Evolutionary conservation across 2,329 filamentous ascomycete species (phyloP), one percentile per base, ranked within the genome.

Genomic region (Xenoacremonium recifei): DNA sequence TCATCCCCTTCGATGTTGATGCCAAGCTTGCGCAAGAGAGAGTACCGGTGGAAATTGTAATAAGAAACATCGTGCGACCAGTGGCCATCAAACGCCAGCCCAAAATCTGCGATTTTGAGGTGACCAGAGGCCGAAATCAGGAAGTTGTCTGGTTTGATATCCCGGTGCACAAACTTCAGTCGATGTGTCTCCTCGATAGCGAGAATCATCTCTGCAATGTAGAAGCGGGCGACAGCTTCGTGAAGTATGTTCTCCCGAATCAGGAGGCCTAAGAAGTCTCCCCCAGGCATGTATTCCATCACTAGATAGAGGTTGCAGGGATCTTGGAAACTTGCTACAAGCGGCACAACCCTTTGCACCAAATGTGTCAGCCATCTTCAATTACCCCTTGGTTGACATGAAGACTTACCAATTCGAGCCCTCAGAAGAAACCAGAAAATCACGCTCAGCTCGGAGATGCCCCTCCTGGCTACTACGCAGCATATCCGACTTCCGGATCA

Each of bases 271-370:
- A 99, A 75, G 53, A 99, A 97, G 62, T 99, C 92, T 0, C 93
- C 92, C 0, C 92, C 93, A 3, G 95, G 85, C 89, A 96, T 96
- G 61, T 95, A 99, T 45, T 97, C 91, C 90, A 97, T 96, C 39
- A 96, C 87, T 5, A 99, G 79, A 57, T 97, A 97, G 5, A 99
- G 74, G 54, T 88, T 89, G 31, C 79, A 77, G 25, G 79, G 71
- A 61, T 97, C 93, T 63, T 97, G 89, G 51, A 97, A 97, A 58
- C 89, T 93, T 37, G 88, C 77, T 37, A 96, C 78, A 25, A 99
- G 71, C 1, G 91, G 88, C 3, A 97, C 88, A 35, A 96, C 83
- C 92, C 80, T 84, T 36, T 3, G 37, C 2, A 32, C 11, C 6
- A 31, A 6, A 30, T 35, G 30, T 12, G 38, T 30, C 12, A 32